Evolutionary conservation across 2,329 filamentous ascomycete genomes (phyloP).

Genomic region (Penicillium sp.): DNA sequence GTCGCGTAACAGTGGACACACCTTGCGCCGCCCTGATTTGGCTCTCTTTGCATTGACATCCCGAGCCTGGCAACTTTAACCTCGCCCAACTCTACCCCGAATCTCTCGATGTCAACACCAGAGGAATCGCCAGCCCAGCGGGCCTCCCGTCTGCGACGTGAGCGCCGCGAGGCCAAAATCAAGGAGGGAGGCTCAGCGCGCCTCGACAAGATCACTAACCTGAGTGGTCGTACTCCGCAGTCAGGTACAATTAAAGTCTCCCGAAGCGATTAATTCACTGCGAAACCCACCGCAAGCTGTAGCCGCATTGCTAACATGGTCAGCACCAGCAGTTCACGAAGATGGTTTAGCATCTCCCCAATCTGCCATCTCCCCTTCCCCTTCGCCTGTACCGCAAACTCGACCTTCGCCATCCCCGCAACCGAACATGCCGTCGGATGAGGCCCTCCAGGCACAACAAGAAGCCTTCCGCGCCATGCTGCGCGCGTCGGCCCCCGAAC

Average conservation of each 20-base stretch:
- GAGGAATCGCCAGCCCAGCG: slow-evolving; percentile 53
- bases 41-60: background rate
- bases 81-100: too few relatives aligned
- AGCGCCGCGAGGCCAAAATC: slow-evolving; percentile 67
- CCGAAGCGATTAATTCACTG: background rate
- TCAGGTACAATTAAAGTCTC: slow-evolving; percentile 31
- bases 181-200: slow-evolving; percentile 61
- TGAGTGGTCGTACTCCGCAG: slow-evolving; percentile 58
- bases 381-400: slow-evolving; percentile 30
- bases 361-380: slow-evolving; percentile 29
- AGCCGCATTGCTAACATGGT: slow-evolving; percentile 12
- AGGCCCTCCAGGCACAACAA: slow-evolving; percentile 45
- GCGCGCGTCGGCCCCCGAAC: slow-evolving; percentile 34
- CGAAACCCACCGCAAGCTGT: background rate
- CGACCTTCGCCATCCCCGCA: slow-evolving; percentile 20
- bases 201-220: slow-evolving; percentile 64
- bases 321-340: slow-evolving; percentile 27
- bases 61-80: too few relatives aligned
- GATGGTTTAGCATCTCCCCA: slow-evolving; percentile 29
- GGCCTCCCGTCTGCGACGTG: slow-evolving; percentile 64
- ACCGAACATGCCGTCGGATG: slow-evolving; percentile 33
- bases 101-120: slow-evolving; percentile 37
- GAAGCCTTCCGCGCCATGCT: slow-evolving; percentile 48
- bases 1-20: background rate
- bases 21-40: background rate